A percentile compares a stretch with the other conserved stretches of the same genome.
Evolutionary conservation across 352 stramenopile genomes (phyloP).

Genomic region (Globisporangium cederbergense): DNA sequence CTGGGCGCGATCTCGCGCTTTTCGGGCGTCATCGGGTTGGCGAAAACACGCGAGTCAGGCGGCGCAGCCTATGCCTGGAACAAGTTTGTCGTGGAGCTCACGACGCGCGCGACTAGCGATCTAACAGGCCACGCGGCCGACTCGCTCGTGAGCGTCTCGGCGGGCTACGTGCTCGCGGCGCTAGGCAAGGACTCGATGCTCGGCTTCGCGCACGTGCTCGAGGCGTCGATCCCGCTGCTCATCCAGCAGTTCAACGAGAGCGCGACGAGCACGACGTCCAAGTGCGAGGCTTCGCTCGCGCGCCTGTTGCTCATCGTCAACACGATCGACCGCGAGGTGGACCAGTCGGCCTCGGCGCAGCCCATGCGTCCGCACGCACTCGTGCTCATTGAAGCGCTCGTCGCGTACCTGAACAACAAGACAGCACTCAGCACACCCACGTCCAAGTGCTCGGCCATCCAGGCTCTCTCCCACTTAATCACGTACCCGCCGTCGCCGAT

Average conservation of each 20-base stretch:
- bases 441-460: constrained; percentile 59
- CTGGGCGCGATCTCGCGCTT: constrained; percentile 62
- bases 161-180: constrained; percentile 60
- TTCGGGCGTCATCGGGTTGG: constrained; percentile 55
- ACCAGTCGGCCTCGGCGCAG: constrained; percentile 65
- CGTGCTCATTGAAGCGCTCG: constrained; percentile 54
- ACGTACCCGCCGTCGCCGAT: constrained; percentile 80
- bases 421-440: constrained; percentile 29
- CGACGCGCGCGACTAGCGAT: constrained; percentile 58
- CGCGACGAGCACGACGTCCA: constrained; percentile 37
- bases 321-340: constrained; percentile 80
- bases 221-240: constrained; percentile 56
- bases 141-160: constrained; percentile 77
- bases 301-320: constrained; percentile 72
- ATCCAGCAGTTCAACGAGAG: constrained; percentile 58
- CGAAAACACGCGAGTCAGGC: constrained; percentile 47
- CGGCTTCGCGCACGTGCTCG: constrained; percentile 70
- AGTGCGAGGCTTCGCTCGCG: constrained; percentile 66
- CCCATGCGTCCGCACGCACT: constrained; percentile 70
- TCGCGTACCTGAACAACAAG: constrained; percentile 44
- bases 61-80: constrained; percentile 76
- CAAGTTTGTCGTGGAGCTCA: constrained; percentile 83
- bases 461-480: constrained; percentile 69
- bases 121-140: constrained; percentile 69
- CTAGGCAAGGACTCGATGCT: constrained; percentile 64